These are phyloP conservation scores for Calendula officinalis DNA, from an alignment of 129 eudicot genomes.

Conservation along the genomic window DNA sequence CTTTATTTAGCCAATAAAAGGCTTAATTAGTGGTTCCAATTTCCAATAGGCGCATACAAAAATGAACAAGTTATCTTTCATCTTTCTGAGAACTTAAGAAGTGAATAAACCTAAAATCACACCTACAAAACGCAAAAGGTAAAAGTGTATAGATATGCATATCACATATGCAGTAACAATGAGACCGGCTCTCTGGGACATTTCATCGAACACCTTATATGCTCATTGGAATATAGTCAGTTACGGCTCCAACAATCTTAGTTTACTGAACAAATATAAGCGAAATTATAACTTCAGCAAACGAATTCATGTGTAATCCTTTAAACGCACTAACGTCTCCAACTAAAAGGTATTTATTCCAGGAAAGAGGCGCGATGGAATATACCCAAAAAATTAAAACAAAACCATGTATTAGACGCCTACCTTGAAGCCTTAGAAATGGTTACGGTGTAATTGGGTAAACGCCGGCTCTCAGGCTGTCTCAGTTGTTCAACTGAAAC, in stretches of 20 bases:
- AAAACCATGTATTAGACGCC: neutral
- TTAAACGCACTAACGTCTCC: neutral
- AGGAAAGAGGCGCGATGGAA: no score
- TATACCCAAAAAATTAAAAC: neutral
- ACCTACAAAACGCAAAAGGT: neutral
- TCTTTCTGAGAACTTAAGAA: no score
- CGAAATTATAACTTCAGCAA: neutral
- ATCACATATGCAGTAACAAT: neutral
- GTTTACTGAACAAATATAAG: neutral
- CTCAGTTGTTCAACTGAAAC: neutral
- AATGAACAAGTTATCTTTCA: no score
- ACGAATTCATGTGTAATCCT: neutral
- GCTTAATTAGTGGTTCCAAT: neutral
- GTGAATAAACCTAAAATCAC: neutral
- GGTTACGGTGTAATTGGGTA: neutral
- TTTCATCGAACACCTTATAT: conserved; percentile 21
- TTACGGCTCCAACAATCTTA: neutral
- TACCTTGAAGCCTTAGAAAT: conserved; percentile 20
- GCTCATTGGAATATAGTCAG: neutral
- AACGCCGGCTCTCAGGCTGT: neutral
- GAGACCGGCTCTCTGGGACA: conserved; percentile 13
- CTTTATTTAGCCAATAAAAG: conserved; percentile 9
- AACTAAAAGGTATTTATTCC: neutral
- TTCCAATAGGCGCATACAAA: no score
- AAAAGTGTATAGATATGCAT: neutral